A percentile compares a stretch with the other conserved stretches of the same genome.
phyloP scores from a whole-genome alignment of 2,329 filamentous ascomycete genomes.

The Sporothrix inflata region DNA sequence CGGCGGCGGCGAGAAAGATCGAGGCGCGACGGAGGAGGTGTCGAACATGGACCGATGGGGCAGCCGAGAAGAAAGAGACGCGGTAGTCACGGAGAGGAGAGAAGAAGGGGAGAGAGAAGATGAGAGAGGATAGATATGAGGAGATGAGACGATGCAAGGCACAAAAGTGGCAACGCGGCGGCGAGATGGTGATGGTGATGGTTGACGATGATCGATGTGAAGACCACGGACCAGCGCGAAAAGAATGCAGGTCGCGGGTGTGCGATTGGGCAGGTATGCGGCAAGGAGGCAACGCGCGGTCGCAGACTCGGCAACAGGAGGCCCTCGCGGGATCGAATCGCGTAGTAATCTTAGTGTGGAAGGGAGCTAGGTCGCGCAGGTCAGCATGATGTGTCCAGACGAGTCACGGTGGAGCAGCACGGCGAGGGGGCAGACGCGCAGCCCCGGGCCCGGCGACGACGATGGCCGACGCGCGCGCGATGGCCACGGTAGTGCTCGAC shows the following conservation, averaged over 20 bases:
- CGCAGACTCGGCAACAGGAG: background rate
- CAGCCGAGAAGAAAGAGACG: background rate
- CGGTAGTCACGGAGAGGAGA: background rate
- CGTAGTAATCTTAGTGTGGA: background rate
- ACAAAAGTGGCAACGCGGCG: background rate
- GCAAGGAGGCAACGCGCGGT: background rate
- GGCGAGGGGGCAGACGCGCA: constrained; percentile 8
- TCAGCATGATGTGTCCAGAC: constrained; percentile 18
- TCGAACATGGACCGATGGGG: constrained; percentile 9
- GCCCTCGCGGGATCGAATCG: background rate
- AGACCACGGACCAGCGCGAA: constrained; percentile 10
- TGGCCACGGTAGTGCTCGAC: background rate
- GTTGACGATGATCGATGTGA: background rate
- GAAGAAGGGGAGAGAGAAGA: background rate
- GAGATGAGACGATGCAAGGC: background rate
- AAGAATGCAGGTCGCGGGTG: background rate
- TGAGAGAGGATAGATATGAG: background rate
- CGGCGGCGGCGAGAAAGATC: background rate
- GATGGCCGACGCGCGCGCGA: background rate
- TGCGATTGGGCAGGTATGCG: background rate
- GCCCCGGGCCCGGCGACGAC: background rate
- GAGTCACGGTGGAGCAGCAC: constrained; percentile 3
- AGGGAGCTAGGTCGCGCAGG: background rate
- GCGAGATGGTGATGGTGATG: background rate
- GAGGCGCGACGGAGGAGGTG: background rate